Percentiles rank a stretch among this genome's conserved stretches.
Evolutionary conservation across 1,284 basidiomycete species (phyloP).

Genomic region (Puccinia triticina): DNA sequence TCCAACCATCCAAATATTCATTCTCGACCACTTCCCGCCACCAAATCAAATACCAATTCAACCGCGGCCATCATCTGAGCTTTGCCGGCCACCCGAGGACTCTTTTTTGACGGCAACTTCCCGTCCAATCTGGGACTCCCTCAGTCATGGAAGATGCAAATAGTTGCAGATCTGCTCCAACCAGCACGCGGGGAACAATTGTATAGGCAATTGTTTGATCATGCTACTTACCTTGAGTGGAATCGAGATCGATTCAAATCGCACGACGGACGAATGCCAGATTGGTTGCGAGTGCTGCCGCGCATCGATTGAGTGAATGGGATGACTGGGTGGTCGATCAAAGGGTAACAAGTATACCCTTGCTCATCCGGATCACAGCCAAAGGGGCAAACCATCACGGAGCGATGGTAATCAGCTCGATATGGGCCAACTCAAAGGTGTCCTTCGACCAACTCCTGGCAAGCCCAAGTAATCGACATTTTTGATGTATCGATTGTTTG

Average conservation of each 20-base stretch:
- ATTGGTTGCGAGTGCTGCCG: conserved; percentile 75
- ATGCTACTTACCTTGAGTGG: conserved; percentile 84
- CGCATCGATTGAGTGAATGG: conserved; percentile 69
- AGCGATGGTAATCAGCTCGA: conserved; percentile 93
- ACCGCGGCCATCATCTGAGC: no score
- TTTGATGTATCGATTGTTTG: not conserved
- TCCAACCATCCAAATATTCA: no score
- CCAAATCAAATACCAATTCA: no score
- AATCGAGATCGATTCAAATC: conserved; percentile 80
- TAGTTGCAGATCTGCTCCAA: no score
- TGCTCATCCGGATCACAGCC: conserved; percentile 78
- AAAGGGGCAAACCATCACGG: conserved; percentile 95
- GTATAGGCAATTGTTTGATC: conserved; percentile 95
- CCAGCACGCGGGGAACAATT: conserved; percentile 94
- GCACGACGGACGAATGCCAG: conserved; percentile 75
- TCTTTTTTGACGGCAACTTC: no score
- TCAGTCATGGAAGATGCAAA: no score
- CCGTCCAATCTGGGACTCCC: no score
- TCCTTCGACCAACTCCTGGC: conserved; percentile 72
- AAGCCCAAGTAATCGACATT: conserved; percentile 49
- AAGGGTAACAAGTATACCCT: conserved; percentile 69
- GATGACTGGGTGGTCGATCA: conserved; percentile 79
- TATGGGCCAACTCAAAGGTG: conserved; percentile 71
- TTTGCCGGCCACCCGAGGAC: no score
- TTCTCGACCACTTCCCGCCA: no score